Evolutionary conservation across 2,329 filamentous ascomycete genomes (phyloP).

Genomic region (Phaeosphaeria sp.): DNA sequence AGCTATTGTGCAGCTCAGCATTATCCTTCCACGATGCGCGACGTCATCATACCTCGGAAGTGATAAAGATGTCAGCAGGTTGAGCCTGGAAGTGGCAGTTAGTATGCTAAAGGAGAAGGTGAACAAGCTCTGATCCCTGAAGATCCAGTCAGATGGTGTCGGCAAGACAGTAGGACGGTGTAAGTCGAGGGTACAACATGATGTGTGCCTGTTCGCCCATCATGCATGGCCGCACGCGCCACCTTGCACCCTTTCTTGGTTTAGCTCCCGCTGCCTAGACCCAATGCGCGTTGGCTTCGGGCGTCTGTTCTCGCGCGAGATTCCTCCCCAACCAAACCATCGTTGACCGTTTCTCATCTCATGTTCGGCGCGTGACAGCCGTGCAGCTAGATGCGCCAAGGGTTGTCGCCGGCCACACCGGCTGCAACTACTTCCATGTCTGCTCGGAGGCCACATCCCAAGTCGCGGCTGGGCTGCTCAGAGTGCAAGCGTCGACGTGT

Average conservation of each 20-base stretch:
- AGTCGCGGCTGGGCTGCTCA: conserved; percentile 19
- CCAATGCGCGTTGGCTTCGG: background rate
- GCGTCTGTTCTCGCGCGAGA: background rate
- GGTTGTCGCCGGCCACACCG: background rate
- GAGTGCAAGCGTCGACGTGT: conserved; percentile 24
- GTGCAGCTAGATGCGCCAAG: background rate
- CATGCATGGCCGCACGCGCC: conserved; percentile 1
- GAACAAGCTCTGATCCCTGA: background rate
- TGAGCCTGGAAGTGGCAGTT: background rate
- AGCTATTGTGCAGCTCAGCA: conserved; percentile 21
- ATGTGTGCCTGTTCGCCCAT: background rate
- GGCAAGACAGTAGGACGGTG: background rate
- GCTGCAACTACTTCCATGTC: conserved; percentile 4
- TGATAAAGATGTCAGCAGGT: conserved; percentile 10
- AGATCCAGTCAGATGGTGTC: conserved; percentile 7
- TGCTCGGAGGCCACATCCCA: conserved; percentile 16
- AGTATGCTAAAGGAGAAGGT: conserved; percentile 18
- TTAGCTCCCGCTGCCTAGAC: background rate
- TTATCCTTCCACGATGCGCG: conserved; percentile 7
- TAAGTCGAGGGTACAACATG: background rate
- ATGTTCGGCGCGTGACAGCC: background rate
- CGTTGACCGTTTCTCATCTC: background rate
- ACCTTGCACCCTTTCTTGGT: too few species aligned
- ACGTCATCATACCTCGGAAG: conserved; percentile 29
- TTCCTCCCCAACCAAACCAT: background rate